Conservation (phyloP, 352 stramenopile species). For the Albugo candida region DNA sequence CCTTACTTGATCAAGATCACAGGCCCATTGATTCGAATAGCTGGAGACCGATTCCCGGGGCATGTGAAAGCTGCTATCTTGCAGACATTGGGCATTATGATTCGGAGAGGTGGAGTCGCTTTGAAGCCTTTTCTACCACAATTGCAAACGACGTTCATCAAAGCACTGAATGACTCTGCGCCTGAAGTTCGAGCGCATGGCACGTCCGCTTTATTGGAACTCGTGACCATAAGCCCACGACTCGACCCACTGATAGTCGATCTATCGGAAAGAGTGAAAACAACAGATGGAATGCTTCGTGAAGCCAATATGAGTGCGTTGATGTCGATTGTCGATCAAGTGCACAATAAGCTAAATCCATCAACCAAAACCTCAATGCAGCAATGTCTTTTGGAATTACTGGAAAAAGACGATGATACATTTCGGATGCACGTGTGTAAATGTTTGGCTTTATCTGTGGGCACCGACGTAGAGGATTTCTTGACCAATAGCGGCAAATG, state of each 20-base stretch:
- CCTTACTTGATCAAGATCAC: constrained; percentile 97
- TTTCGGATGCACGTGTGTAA: constrained; percentile 43
- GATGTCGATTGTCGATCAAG: constrained; percentile 31
- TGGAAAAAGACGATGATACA: constrained; percentile 40
- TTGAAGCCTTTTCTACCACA: constrained; percentile 99
- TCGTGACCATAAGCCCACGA: constrained; percentile 87
- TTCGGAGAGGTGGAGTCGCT: constrained; percentile 90
- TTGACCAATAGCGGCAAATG: constrained; percentile 19
- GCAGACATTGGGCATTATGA: constrained; percentile 90
- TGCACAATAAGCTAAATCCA: constrained; percentile 51
- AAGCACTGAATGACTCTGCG: constrained; percentile 94
- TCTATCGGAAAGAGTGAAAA: constrained; percentile 67
- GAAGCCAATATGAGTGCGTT: constrained; percentile 63
- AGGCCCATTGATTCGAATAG: constrained; percentile 95
- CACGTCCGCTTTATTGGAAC: constrained; percentile 80
- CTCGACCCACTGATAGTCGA: constrained; percentile 94
- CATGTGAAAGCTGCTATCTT: constrained; percentile 97
- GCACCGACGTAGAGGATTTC: constrained; percentile 18
- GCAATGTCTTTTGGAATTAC: constrained; percentile 37
- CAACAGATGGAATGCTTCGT: constrained; percentile 43
- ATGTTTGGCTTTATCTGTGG: constrained; percentile 39
- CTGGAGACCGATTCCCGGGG: constrained; percentile 94
- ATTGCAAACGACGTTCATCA: constrained; percentile 99
- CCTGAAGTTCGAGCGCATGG: constrained; percentile 83
- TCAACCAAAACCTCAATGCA: constrained; percentile 26